phyloP scores from a whole-genome alignment of 2,329 filamentous ascomycete genomes.

The Beauveria rudraprayagi region DNA sequence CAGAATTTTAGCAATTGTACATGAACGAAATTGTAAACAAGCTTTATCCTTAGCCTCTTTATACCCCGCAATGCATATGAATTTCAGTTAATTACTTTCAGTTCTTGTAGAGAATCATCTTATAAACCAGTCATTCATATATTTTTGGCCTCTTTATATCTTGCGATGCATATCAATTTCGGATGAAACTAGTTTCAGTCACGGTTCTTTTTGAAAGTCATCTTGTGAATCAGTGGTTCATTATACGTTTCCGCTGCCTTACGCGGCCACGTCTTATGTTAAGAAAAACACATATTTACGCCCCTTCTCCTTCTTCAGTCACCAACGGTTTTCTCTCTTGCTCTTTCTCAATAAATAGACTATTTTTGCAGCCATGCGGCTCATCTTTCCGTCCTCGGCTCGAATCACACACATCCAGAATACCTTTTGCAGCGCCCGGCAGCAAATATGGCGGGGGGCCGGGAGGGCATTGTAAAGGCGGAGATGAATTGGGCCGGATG shows the following conservation, averaged over 20 bases:
- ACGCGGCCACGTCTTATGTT: neutral
- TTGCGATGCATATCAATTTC: neutral
- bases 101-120: neutral
- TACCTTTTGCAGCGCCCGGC: neutral
- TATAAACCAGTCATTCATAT: neutral
- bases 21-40: neutral
- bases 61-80: neutral
- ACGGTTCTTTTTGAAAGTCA: neutral
- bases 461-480: neutral
- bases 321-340: neutral
- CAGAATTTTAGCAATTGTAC: neutral
- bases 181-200: neutral
- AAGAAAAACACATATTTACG: constrained; percentile 1
- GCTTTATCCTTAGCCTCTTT: neutral
- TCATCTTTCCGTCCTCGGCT: neutral
- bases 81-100: neutral
- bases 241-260: neutral
- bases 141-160: neutral
- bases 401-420: neutral
- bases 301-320: neutral
- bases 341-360: neutral
- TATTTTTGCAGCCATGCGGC: neutral
- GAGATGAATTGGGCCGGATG: neutral
- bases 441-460: neutral
- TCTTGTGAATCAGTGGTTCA: neutral